Percentiles rank a stretch among this genome's conserved stretches.
phyloP scores from a whole-genome alignment of 192 early-diverging fungal genomes.

The Pilaira anomala region DNA sequence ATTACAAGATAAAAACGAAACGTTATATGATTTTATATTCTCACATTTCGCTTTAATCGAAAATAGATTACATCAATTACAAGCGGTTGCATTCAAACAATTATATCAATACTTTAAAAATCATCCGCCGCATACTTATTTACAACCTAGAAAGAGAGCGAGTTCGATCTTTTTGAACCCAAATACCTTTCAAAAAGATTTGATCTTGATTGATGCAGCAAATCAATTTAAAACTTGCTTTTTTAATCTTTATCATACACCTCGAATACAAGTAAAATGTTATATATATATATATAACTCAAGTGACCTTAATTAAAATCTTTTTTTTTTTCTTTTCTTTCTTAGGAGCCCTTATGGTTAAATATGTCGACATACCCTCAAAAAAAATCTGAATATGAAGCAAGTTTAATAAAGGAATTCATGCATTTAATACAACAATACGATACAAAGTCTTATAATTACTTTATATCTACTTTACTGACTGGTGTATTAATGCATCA shows the following conservation, averaged over 20 bases:
- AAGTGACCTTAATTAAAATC: not conserved
- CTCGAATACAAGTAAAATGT: slow-evolving; percentile 51
- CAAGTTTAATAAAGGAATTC: slow-evolving; percentile 35
- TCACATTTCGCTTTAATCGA: slow-evolving; percentile 60
- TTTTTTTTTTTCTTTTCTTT: not conserved
- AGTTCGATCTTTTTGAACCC: slow-evolving; percentile 27
- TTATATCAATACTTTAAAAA: slow-evolving; percentile 30
- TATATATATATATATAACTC: not conserved
- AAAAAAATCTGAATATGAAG: slow-evolving; percentile 25
- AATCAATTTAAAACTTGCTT: slow-evolving; percentile 43
- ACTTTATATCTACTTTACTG: slow-evolving; percentile 48
- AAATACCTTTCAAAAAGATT: slow-evolving; percentile 48
- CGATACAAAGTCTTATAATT: slow-evolving; percentile 32
- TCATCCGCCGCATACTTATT: not conserved
- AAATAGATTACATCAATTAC: slow-evolving; percentile 52
- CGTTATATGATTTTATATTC: slow-evolving; percentile 52
- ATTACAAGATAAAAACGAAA: slow-evolving; percentile 40
- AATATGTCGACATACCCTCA: slow-evolving; percentile 46
- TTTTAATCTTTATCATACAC: slow-evolving; percentile 49
- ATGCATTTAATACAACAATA: slow-evolving; percentile 30
- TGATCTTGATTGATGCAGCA: slow-evolving; percentile 43
- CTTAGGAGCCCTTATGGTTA: slow-evolving; percentile 44
- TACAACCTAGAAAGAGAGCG: not conserved
- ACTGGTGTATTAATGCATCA: slow-evolving; percentile 51
- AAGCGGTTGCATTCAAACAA: slow-evolving; percentile 43